Conservation (phyloP, 1,284 basidiomycete genomes). For the Amylostereum chailletii region DNA sequence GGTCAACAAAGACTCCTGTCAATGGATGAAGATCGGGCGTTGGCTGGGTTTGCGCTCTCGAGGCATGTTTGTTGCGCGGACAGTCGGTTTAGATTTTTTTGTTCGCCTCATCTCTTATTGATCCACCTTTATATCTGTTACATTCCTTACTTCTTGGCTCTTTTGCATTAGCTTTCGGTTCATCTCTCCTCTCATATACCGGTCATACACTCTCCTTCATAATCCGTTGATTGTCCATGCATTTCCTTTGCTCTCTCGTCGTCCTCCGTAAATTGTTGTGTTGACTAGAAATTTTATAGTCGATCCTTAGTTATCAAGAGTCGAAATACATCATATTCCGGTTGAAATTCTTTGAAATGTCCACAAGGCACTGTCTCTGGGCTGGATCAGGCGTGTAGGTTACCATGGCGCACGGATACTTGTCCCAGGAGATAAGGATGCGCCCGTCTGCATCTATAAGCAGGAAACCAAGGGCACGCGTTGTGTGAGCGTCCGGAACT, state of each 20-base stretch:
- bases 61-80: conserved; percentile 7
- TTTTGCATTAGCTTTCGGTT: conserved; percentile 1
- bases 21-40: conserved; percentile 13
- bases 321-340: too few relatives aligned
- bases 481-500: neutral
- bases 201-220: conserved; percentile 10
- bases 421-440: conserved; percentile 4
- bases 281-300: neutral
- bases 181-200: conserved; percentile 9
- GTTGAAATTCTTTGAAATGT: too few relatives aligned
- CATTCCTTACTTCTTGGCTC: neutral
- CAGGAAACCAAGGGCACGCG: neutral
- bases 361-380: too few relatives aligned
- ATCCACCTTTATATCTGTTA: neutral
- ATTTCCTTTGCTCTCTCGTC: conserved; percentile 2
- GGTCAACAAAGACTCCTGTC: conserved; percentile 46
- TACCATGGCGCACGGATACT: conserved; percentile 13
- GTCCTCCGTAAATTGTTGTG: neutral
- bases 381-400: neutral
- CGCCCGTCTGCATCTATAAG: conserved; percentile 10
- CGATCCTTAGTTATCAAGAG: too few relatives aligned
- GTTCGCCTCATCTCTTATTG: conserved; percentile 1
- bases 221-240: conserved; percentile 11
- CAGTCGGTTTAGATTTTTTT: neutral
- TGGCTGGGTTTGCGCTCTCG: conserved; percentile 3